phyloP scores from a whole-genome alignment of 2,329 filamentous ascomycete genomes.

The Alternaria brassicae region DNA sequence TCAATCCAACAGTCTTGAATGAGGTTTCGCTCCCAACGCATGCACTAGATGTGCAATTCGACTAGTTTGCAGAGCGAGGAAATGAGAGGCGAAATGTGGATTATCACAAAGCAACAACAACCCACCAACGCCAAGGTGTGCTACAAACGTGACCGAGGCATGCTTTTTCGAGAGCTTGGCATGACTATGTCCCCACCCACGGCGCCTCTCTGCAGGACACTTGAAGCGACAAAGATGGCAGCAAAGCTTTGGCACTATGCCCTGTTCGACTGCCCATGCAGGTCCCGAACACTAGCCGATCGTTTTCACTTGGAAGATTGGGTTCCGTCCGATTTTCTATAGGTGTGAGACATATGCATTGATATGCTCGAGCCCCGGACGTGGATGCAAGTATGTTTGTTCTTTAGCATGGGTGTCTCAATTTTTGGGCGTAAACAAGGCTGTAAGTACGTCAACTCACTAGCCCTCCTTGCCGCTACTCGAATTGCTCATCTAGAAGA shows the following conservation, averaged over 20 bases:
- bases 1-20: neutral
- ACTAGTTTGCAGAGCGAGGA: neutral
- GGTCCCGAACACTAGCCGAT: neutral
- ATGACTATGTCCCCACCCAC: neutral
- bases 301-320: neutral
- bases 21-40: neutral
- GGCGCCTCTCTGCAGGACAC: neutral
- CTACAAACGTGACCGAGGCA: neutral
- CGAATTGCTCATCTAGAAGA: neutral
- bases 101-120: neutral
- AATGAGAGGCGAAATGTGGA: neutral
- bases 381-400: constrained; percentile 9
- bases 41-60: neutral
- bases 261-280: neutral
- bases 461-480: neutral
- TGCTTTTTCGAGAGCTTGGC: neutral
- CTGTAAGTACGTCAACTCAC: neutral
- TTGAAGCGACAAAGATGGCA: neutral
- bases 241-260: constrained; percentile 4
- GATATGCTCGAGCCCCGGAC: constrained; percentile 1
- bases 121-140: neutral
- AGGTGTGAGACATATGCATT: neutral
- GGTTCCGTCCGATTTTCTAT: neutral
- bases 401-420: constrained; percentile 7
- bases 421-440: neutral